phyloP scores from a whole-genome alignment of 2,329 filamentous ascomycete species.

The Escovopsis sp. region DNA sequence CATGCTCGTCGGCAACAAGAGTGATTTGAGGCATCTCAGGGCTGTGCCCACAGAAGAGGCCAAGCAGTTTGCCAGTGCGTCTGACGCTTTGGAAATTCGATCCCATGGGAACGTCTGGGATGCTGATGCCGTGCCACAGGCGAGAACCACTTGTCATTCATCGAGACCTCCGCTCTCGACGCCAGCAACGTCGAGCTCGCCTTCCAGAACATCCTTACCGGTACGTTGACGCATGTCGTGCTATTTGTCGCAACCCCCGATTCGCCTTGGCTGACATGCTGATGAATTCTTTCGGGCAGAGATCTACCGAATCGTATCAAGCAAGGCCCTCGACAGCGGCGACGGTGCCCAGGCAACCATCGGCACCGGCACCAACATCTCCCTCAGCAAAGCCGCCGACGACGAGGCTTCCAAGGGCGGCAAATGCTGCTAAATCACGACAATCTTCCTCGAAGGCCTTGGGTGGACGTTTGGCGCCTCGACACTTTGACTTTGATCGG shows the following conservation, averaged over 20 bases:
- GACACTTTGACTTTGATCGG: constrained; percentile 15
- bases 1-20: constrained; percentile 99
- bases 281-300: constrained; percentile 37
- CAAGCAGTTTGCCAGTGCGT: constrained; percentile 88
- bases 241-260: not conserved
- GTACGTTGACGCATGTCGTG: constrained; percentile 34
- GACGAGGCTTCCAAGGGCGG: constrained; percentile 60
- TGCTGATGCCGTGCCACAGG: constrained; percentile 34
- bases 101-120: too few relatives aligned
- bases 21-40: constrained; percentile 95
- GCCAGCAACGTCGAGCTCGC: constrained; percentile 98
- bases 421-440: constrained; percentile 57
- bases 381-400: constrained; percentile 74
- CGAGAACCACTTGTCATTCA: constrained; percentile 97
- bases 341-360: constrained; percentile 70
- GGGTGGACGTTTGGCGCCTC: constrained; percentile 20
- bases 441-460: constrained; percentile 13
- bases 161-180: constrained; percentile 96
- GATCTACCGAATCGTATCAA: constrained; percentile 98
- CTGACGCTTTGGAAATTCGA: not conserved
- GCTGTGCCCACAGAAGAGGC: constrained; percentile 96
- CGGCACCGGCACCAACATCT: constrained; percentile 67
- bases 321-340: constrained; percentile 87
- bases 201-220: constrained; percentile 98
- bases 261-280: not conserved